A percentile compares a stretch with the other conserved stretches of the same genome.
These are phyloP conservation scores for Pyrus hybrid DNA, from an alignment of 331 rosid species.

Conservation along the genomic window DNA sequence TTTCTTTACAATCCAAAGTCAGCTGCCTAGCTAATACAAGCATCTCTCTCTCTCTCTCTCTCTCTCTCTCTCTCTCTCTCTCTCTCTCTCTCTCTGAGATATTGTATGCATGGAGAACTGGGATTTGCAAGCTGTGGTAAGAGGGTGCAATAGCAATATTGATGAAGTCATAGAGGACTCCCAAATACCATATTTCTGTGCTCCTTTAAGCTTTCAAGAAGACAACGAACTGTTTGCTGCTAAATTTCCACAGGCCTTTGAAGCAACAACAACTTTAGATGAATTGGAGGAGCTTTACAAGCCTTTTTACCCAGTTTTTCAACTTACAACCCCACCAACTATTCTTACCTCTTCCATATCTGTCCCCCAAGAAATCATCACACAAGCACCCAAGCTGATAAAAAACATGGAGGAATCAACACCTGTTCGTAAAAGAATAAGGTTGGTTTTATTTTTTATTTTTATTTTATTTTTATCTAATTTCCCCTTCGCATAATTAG, in stretches of 20 bases:
- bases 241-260: slow-evolving; percentile 36
- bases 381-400: slow-evolving; percentile 9
- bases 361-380: slow-evolving; percentile 24
- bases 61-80: too few species aligned
- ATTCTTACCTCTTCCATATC: slow-evolving; percentile 23
- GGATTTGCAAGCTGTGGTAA: slow-evolving; percentile 79
- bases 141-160: slow-evolving; percentile 29
- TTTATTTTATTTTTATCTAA: too few species aligned
- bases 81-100: not conserved
- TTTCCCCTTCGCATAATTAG: not conserved
- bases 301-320: slow-evolving; percentile 46
- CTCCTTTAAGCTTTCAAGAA: slow-evolving; percentile 22
- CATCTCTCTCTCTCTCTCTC: not conserved
- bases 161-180: slow-evolving; percentile 18
- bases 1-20: slow-evolving; percentile 9
- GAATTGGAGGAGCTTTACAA: slow-evolving; percentile 55
- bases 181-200: slow-evolving; percentile 6
- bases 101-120: slow-evolving; percentile 41
- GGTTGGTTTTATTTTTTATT: slow-evolving; percentile 33
- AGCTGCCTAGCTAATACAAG: not conserved
- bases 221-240: slow-evolving; percentile 18
- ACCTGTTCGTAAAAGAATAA: slow-evolving; percentile 26
- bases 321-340: slow-evolving; percentile 30
- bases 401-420: slow-evolving; percentile 17
- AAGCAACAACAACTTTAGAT: slow-evolving; percentile 30